phyloP scores from a whole-genome alignment of 805 yeast genomes.

The Pichia rugopelliculosa region DNA sequence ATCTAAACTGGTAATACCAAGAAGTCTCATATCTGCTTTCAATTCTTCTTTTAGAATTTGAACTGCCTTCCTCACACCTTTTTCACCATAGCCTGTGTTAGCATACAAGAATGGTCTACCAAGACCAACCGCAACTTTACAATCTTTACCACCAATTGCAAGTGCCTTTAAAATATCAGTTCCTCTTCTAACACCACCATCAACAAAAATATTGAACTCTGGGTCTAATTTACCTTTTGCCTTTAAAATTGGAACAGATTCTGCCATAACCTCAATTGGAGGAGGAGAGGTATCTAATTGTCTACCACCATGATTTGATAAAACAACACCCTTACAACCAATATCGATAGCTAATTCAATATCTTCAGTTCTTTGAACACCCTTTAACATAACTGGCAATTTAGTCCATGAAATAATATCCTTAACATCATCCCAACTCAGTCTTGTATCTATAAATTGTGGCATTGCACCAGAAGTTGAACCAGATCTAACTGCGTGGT shows the following conservation, averaged over 20 bases:
- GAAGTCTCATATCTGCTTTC: conserved; percentile 55
- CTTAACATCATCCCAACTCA: conserved; percentile 59
- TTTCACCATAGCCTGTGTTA: conserved; percentile 62
- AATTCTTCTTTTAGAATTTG: conserved; percentile 56
- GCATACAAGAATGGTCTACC: conserved; percentile 57
- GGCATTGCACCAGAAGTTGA: conserved; percentile 86
- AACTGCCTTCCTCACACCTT: conserved; percentile 60
- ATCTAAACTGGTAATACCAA: conserved; percentile 48
- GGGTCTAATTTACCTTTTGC: conserved; percentile 38
- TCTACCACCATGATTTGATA: conserved; percentile 87
- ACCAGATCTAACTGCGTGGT: conserved; percentile 51
- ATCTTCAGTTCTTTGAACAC: conserved; percentile 78
- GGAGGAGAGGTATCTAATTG: conserved; percentile 77
- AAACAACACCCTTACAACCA: conserved; percentile 67
- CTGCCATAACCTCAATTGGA: conserved; percentile 67
- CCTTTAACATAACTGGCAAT: conserved; percentile 66
- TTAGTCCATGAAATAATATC: conserved; percentile 48
- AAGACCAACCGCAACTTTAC: conserved; percentile 62
- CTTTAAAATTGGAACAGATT: conserved; percentile 46
- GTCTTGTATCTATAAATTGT: conserved; percentile 66
- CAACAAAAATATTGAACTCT: conserved; percentile 57
- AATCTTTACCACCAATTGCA: conserved; percentile 70
- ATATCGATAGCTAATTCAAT: conserved; percentile 62
- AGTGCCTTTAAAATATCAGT: conserved; percentile 68
- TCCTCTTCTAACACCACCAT: conserved; percentile 74